phyloP scores from a whole-genome alignment of 768 basidiomycete species.

The Phlegmacium glaucopus region DNA sequence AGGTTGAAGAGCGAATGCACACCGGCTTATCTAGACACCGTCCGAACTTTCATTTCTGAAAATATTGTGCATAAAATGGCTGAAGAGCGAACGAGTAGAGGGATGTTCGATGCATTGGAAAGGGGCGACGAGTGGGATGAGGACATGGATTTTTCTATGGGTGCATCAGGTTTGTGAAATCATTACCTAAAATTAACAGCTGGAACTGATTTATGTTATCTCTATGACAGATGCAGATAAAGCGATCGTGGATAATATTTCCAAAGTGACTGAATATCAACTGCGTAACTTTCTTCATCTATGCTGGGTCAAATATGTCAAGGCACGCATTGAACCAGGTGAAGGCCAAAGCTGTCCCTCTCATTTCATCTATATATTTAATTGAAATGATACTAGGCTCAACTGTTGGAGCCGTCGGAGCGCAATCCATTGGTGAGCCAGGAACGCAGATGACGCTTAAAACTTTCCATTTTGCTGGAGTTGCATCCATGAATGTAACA shows the following conservation, averaged over 20 bases:
- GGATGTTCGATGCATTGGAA: slow-evolving; percentile 82
- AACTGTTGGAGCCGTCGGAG: slow-evolving; percentile 97
- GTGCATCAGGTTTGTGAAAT: slow-evolving; percentile 59
- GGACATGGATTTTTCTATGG: slow-evolving; percentile 71
- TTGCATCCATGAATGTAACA: slow-evolving; percentile 99
- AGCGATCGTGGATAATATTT: slow-evolving; percentile 81
- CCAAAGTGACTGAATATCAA: slow-evolving; percentile 85
- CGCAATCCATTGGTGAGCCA: slow-evolving; percentile 98
- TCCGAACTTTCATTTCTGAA: slow-evolving; percentile 68
- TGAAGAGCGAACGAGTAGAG: slow-evolving; percentile 61
- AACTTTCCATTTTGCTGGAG: slow-evolving; percentile 99
- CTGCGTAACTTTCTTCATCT: slow-evolving; percentile 77
- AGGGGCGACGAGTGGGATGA: slow-evolving; percentile 74
- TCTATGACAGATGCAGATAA: slow-evolving; percentile 52
- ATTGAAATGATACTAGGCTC: slow-evolving; percentile 53
- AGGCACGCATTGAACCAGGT: slow-evolving; percentile 97
- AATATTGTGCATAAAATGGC: slow-evolving; percentile 67
- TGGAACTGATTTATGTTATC: not conserved
- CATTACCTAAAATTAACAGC: not conserved
- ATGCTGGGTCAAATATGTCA: slow-evolving; percentile 90
- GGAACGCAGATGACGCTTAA: slow-evolving; percentile 99
- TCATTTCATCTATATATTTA: not conserved
- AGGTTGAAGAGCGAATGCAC: slow-evolving; percentile 72
- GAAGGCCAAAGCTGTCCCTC: not conserved
- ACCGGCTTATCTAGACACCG: slow-evolving; percentile 60